phyloP scores from a whole-genome alignment of 345 rosid genomes.

The Heritiera fomes region DNA sequence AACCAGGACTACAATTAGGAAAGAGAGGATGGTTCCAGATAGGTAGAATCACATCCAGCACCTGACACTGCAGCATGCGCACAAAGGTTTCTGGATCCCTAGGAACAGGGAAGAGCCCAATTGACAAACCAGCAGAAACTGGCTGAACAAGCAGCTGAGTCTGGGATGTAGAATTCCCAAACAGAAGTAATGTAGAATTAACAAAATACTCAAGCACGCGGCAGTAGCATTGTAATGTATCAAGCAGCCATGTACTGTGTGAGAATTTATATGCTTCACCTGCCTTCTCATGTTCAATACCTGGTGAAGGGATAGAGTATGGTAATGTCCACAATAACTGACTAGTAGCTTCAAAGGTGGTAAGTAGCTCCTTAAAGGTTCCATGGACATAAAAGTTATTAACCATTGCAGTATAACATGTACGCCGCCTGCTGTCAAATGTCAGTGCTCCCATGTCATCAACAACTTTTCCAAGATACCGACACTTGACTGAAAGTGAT shows the following conservation, averaged over 20 bases:
- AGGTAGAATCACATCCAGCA: constrained; percentile 83
- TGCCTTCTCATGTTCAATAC: constrained; percentile 64
- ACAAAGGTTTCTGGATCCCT: constrained; percentile 90
- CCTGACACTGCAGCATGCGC: constrained; percentile 86
- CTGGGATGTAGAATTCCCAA: constrained; percentile 71
- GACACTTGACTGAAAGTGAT: constrained; percentile 76
- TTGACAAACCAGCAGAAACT: constrained; percentile 81
- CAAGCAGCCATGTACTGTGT: constrained; percentile 72
- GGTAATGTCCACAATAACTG: constrained; percentile 86
- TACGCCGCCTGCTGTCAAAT: constrained; percentile 80
- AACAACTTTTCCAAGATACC: constrained; percentile 89
- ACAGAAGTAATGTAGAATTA: constrained; percentile 67
- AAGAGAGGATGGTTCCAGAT: constrained; percentile 87
- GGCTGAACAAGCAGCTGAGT: constrained; percentile 92
- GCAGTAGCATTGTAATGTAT: constrained; percentile 81
- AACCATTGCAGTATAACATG: constrained; percentile 83
- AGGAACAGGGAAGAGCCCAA: constrained; percentile 89
- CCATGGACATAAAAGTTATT: constrained; percentile 93
- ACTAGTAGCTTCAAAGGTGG: constrained; percentile 95
- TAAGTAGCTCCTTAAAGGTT: constrained; percentile 83
- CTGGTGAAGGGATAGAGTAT: constrained; percentile 47
- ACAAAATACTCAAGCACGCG: constrained; percentile 84
- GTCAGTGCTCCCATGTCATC: constrained; percentile 78
- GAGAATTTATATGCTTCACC: constrained; percentile 66
- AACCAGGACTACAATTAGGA: constrained; percentile 72